A percentile compares a stretch with the other conserved stretches of the same genome.
Evolutionary conservation across 2,329 filamentous ascomycete genomes (phyloP).

Genomic region (Hypoxylon sp.): DNA sequence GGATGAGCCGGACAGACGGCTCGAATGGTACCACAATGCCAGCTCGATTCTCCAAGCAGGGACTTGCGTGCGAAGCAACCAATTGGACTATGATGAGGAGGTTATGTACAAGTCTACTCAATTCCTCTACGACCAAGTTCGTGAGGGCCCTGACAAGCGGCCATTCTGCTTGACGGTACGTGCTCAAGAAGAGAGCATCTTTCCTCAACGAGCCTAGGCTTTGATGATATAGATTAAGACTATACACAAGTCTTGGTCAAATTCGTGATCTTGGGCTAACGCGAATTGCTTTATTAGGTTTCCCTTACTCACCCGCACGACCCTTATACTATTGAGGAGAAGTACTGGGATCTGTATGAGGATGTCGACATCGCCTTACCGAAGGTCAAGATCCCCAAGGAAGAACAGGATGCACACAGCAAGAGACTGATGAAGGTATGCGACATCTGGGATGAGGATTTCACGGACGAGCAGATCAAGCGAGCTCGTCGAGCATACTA

Average conservation of each 20-base stretch:
- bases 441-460: slow-evolving; percentile 87
- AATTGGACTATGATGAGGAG: slow-evolving; percentile 96
- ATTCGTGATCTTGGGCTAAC: slow-evolving; percentile 25
- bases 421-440: slow-evolving; percentile 88
- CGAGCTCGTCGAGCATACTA: slow-evolving; percentile 91
- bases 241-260: not conserved
- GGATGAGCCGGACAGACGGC: slow-evolving; percentile 87
- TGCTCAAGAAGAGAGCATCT: slow-evolving; percentile 37
- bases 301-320: slow-evolving; percentile 96
- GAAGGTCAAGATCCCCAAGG: slow-evolving; percentile 81
- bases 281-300: slow-evolving; percentile 61
- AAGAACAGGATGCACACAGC: slow-evolving; percentile 88
- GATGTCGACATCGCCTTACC: slow-evolving; percentile 89
- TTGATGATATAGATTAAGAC: not conserved
- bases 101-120: slow-evolving; percentile 93
- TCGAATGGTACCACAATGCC: slow-evolving; percentile 98
- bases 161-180: slow-evolving; percentile 86
- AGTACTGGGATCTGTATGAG: slow-evolving; percentile 95
- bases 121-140: slow-evolving; percentile 91
- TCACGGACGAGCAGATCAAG: slow-evolving; percentile 88
- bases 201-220: not conserved
- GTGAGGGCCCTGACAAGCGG: slow-evolving; percentile 78
- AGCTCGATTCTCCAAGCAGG: slow-evolving; percentile 93
- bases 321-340: slow-evolving; percentile 92
- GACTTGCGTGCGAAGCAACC: slow-evolving; percentile 90